Evolutionary conservation across 2,329 filamentous ascomycete genomes (phyloP).

Genomic region (Pezicula neosporulosa): DNA sequence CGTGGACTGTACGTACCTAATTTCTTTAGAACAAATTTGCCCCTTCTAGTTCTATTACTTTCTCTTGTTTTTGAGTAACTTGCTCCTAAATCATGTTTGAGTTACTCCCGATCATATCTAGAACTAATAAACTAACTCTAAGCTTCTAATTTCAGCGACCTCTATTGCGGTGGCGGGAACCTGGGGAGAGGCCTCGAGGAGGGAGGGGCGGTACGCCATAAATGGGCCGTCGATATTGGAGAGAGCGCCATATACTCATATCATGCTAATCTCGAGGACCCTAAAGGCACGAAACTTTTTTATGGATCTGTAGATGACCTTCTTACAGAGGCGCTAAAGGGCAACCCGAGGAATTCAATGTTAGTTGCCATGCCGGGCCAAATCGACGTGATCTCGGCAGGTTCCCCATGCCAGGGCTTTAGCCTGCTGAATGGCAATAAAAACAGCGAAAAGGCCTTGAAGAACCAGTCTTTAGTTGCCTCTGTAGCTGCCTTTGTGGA

Average conservation of each 20-base stretch:
- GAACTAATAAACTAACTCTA: too few species aligned
- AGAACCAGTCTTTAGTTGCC: conserved; percentile 74
- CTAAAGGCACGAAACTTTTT: conserved; percentile 48
- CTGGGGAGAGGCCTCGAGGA: conserved; percentile 76
- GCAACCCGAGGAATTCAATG: conserved; percentile 33
- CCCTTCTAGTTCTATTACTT: too few species aligned
- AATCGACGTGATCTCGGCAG: conserved; percentile 67
- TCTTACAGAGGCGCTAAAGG: conserved; percentile 51
- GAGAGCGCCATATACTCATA: conserved; percentile 66
- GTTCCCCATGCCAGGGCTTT: conserved; percentile 77
- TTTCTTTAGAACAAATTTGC: too few species aligned
- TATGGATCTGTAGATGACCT: conserved; percentile 72
- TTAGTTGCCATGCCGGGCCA: conserved; percentile 56
- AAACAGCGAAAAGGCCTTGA: conserved; percentile 50
- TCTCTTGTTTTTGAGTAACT: too few species aligned
- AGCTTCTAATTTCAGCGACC: conserved; percentile 35
- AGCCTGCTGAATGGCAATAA: conserved; percentile 59
- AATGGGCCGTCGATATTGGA: conserved; percentile 66
- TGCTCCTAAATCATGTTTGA: too few species aligned
- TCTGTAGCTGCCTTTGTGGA: conserved; percentile 74
- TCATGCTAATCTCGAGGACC: conserved; percentile 56
- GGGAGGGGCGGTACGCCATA: conserved; percentile 59
- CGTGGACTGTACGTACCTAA: conserved; percentile 42
- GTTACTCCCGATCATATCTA: too few species aligned
- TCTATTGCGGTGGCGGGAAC: conserved; percentile 77